Evolutionary conservation across 225 moss, liverwort and hornwort species (phyloP), one percentile per base, ranked within the genome.

Genomic region (Neckera pumila): DNA sequence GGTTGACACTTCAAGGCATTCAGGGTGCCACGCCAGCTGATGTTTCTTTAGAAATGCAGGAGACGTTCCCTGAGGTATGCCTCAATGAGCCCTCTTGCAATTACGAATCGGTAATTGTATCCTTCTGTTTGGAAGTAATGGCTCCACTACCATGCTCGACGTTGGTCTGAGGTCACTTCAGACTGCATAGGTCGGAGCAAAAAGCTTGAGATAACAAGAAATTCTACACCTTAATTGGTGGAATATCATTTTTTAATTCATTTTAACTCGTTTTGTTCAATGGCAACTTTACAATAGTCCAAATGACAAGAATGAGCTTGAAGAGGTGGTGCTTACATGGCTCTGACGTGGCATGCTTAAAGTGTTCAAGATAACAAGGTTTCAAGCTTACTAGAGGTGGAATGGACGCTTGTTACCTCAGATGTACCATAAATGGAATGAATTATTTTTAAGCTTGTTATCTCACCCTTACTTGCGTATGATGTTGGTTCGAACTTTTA

Each of bases 1-100:
- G 87, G 22, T 84, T 94, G 86, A 94, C 94, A 45, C 88, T 94
- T 77, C 94, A 94, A 73, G 94, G 94, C 79, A 93, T 94, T 86
- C 91, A 63, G 53, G 93, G 93, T 76, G 77, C 89, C 88, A 92
- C 91, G 13, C 83, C 93, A 76, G 87, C 94, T 60, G 94, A 89
- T 67, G 87, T 94, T 62, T 92, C 94, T 66, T 66, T 63, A 47
- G 92, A 94, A 87, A 93, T 94, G 92, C 89, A 76, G 65, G 91
- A 89, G 79, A 82, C 90, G 12, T 94, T 94, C 31, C 94, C 94
- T 45, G 94, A 94, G 93, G 94, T 93, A 84, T 61, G n/a, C 86
- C 16, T 86, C 64, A 40, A 33, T 64, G 23, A 54, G 65, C 65
- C 56, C 78, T 56, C 65, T n/a, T 63, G 76, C 62, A 51, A 85